These are phyloP conservation scores for Tetracentron sinense DNA, from an alignment of 164 flowering plant genomes.

Conservation along the genomic window DNA sequence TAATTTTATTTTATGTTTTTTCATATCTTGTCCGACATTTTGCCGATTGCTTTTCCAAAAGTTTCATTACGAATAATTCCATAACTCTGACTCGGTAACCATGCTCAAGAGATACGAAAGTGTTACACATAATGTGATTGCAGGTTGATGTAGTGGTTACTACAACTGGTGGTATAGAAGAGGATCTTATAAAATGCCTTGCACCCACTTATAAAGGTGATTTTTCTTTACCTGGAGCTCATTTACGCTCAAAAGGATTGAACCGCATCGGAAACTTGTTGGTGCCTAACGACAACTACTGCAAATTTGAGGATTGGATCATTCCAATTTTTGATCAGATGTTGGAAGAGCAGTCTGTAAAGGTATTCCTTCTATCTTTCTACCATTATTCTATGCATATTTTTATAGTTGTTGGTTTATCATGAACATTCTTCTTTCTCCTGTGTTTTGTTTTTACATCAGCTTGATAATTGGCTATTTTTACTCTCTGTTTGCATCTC, in stretches of 20 bases:
- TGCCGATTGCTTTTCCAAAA: neutral
- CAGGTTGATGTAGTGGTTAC: conserved; percentile 79
- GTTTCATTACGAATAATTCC: neutral
- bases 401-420: no score
- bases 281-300: conserved; percentile 78
- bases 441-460: no score
- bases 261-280: conserved; percentile 74
- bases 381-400: neutral
- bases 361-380: conserved; percentile 32
- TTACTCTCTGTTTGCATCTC: no score
- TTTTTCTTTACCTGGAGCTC: conserved; percentile 58
- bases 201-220: conserved; percentile 70
- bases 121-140: neutral
- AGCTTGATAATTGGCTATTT: neutral
- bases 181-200: conserved; percentile 73
- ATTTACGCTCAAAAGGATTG: conserved; percentile 60
- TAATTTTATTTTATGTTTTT: no score
- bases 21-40: no score
- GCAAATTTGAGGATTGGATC: conserved; percentile 83
- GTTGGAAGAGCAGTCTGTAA: conserved; percentile 54
- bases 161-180: conserved; percentile 76
- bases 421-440: neutral
- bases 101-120: neutral
- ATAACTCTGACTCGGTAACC: no score
- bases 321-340: conserved; percentile 65